These are phyloP conservation scores for Nepenthes gracilis DNA, from an alignment of 148 eudicot genomes.

Conservation along the genomic window DNA sequence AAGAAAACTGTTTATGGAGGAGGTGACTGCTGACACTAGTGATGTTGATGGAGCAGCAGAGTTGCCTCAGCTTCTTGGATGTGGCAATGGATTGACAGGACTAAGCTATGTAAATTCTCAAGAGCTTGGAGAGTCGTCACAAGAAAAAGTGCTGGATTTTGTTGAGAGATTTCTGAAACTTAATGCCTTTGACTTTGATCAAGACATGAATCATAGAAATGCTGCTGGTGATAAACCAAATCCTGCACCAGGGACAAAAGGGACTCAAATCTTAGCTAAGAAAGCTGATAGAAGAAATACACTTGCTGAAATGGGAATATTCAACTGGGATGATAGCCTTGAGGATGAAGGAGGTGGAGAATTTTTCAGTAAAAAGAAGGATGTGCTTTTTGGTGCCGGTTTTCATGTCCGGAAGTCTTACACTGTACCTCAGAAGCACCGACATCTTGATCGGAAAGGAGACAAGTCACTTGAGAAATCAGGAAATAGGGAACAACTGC, in stretches of 20 bases:
- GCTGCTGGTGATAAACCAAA: conserved; percentile 21
- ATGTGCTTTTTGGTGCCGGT: conserved; percentile 30
- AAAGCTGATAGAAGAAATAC: conserved; percentile 19
- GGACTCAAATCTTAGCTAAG: conserved; percentile 55
- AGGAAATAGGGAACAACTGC: conserved; percentile 16
- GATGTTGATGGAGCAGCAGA: conserved; percentile 15
- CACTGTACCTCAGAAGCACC: conserved; percentile 17
- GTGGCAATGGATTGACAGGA: conserved; percentile 39
- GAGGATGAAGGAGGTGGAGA: conserved; percentile 99
- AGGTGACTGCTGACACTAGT: conserved; percentile 12
- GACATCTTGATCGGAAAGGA: conserved; percentile 8
- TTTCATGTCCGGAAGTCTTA: conserved; percentile 15
- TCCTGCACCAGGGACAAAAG: conserved; percentile 36
- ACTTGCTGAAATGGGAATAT: conserved; percentile 25
- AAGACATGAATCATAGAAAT: conserved; percentile 13
- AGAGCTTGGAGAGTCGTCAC: conserved; percentile 90
- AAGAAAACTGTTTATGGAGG: conserved; percentile 51
- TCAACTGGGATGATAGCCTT: conserved; percentile 70
- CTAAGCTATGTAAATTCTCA: conserved; percentile 79
- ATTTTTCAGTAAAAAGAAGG: conserved; percentile 59
- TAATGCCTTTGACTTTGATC: conserved; percentile 34
- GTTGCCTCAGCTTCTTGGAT: conserved; percentile 15
- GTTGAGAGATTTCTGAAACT: conserved; percentile 61
- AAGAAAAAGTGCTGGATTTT: conserved; percentile 71
- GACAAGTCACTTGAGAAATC: conserved; percentile 8